Conservation (phyloP, 2,329 filamentous ascomycete species). For the Colletotrichum scovillei region DNA sequence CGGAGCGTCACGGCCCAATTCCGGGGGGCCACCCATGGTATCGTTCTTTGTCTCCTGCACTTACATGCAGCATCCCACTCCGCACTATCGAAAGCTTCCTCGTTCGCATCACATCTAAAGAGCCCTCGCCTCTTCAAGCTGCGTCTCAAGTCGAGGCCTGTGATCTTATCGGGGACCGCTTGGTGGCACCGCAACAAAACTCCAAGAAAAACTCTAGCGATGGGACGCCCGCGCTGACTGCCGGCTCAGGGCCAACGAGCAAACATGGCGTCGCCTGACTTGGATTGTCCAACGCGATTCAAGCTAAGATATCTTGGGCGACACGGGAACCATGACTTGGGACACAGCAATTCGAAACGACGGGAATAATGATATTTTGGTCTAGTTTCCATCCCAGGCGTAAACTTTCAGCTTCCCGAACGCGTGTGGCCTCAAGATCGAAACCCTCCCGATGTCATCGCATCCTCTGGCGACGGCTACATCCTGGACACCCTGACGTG, state of each 20-base stretch:
- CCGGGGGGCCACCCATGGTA: not conserved
- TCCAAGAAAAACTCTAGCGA: not conserved
- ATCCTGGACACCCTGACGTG: not conserved
- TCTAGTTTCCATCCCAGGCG: not conserved
- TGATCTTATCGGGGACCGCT: not conserved
- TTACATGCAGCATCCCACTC: slow-evolving; percentile 13
- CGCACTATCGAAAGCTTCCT: not conserved
- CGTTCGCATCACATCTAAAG: not conserved
- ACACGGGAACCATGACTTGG: not conserved
- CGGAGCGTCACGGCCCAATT: slow-evolving; percentile 12
- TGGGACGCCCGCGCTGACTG: not conserved
- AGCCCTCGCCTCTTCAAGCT: not conserved
- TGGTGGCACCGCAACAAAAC: slow-evolving; percentile 1
- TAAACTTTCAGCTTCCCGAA: not conserved
- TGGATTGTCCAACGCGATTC: slow-evolving; percentile 1
- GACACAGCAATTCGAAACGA: not conserved
- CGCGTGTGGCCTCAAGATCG: not conserved
- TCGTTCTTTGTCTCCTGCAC: slow-evolving; percentile 21
- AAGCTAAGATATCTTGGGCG: not conserved
- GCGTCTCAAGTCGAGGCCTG: not conserved
- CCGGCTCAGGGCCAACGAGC: not conserved
- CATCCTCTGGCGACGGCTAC: not conserved
- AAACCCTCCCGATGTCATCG: not conserved
- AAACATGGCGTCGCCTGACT: slow-evolving; percentile 23
- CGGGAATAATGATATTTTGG: not conserved